Evolutionary conservation across 1,284 basidiomycete species (phyloP).

Genomic region (Acaromyces ingoldii): DNA sequence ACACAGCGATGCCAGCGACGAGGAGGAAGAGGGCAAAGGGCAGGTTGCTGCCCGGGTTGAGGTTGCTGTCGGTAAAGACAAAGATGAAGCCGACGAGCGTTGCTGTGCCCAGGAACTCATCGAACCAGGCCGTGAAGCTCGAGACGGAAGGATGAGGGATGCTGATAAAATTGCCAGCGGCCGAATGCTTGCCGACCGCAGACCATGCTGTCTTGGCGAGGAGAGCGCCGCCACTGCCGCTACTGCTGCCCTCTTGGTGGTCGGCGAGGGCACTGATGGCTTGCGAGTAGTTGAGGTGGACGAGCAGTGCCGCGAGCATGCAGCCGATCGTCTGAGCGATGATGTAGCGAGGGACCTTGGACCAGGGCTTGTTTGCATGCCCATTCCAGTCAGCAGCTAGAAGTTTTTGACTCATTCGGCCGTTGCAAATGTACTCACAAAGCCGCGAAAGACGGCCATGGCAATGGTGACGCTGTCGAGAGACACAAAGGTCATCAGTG

Average conservation of each 20-base stretch:
- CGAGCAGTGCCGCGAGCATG: conserved; percentile 62
- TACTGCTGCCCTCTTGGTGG: no score
- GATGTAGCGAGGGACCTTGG: conserved; percentile 63
- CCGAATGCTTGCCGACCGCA: no score
- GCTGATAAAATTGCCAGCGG: conserved; percentile 8
- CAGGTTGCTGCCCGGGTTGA: conserved; percentile 56
- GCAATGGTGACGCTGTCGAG: conserved; percentile 61
- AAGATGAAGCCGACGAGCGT: conserved; percentile 33
- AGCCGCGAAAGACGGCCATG: conserved; percentile 1
- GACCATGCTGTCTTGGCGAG: no score
- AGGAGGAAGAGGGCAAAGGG: conserved; percentile 60
- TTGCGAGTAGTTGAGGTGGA: conserved; percentile 71
- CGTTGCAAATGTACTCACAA: no score
- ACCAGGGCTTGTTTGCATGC: not conserved
- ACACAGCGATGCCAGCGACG: conserved; percentile 57
- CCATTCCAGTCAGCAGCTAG: no score
- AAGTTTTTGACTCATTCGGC: no score
- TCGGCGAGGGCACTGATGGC: not conserved
- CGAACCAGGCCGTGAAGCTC: conserved; percentile 52
- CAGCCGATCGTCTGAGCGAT: conserved; percentile 68
- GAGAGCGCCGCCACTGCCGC: not conserved
- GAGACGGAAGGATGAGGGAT: conserved; percentile 58
- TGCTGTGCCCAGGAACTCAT: conserved; percentile 35
- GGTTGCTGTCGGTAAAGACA: conserved; percentile 53
- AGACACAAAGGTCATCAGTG: no score